Conservation (phyloP, 768 basidiomycete genomes). For the Leccinum rimulosum region DNA sequence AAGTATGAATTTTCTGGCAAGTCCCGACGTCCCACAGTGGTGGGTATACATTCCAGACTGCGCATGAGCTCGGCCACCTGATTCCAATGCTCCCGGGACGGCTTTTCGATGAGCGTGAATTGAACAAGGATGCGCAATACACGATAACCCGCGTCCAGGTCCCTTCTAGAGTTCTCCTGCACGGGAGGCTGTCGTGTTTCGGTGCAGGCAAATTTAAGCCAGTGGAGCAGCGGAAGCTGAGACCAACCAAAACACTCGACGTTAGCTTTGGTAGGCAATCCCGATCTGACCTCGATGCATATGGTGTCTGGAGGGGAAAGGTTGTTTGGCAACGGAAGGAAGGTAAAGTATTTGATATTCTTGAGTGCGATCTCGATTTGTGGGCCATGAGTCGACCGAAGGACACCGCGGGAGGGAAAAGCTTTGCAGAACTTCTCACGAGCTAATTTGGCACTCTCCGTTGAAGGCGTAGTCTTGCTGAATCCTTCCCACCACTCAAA, state of each 20-base stretch:
- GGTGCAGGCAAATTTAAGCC: conserved; percentile 62
- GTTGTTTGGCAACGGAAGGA: conserved; percentile 64
- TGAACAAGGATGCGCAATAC: conserved; percentile 60
- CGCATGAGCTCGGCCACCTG: conserved; percentile 49
- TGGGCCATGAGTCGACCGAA: background rate
- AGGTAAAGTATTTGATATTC: conserved; percentile 52
- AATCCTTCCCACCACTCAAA: conserved; percentile 15
- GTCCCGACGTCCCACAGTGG: conserved; percentile 62
- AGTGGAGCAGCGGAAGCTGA: conserved; percentile 68
- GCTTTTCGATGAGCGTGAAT: conserved; percentile 68
- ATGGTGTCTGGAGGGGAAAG: conserved; percentile 75
- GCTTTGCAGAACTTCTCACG: conserved; percentile 1
- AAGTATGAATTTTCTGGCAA: conserved; percentile 75
- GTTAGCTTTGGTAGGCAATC: conserved; percentile 41
- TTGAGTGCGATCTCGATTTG: conserved; percentile 39
- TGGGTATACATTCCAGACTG: conserved; percentile 64
- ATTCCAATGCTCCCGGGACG: conserved; percentile 51
- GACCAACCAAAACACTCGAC: conserved; percentile 66
- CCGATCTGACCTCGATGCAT: conserved; percentile 59
- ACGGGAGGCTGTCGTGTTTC: conserved; percentile 19
- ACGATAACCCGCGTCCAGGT: conserved; percentile 51
- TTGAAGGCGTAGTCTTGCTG: background rate
- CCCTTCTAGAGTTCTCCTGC: background rate
- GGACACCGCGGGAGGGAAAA: conserved; percentile 47
- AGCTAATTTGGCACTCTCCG: background rate